phyloP scores from a whole-genome alignment of 2,329 filamentous ascomycete species.

The Amesomyces nigricolor region DNA sequence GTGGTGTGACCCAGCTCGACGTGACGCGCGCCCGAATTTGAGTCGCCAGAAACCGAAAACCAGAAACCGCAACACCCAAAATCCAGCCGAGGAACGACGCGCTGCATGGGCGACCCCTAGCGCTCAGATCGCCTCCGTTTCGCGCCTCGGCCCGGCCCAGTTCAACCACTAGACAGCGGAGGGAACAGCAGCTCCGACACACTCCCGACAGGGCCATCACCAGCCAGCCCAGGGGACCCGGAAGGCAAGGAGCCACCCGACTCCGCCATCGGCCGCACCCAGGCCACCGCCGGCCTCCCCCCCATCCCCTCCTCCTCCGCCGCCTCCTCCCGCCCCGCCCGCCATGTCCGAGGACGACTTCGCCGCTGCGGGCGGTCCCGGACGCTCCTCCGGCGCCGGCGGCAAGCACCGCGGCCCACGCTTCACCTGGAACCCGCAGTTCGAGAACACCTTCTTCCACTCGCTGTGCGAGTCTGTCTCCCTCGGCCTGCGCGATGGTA shows the following conservation, averaged over 20 bases:
- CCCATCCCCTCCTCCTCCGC: background rate
- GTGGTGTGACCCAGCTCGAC: background rate
- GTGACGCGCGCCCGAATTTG: background rate
- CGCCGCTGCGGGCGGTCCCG: slow-evolving; percentile 15
- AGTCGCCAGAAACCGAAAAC: background rate
- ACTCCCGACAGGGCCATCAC: no score
- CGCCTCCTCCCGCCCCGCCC: slow-evolving; percentile 1
- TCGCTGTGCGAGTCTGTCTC: slow-evolving; percentile 56
- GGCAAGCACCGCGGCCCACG: slow-evolving; percentile 40
- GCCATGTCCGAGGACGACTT: slow-evolving; percentile 34
- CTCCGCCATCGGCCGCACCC: no score
- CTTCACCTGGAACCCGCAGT: slow-evolving; percentile 55
- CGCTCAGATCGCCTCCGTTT: slow-evolving; percentile 14
- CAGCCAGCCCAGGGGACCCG: no score
- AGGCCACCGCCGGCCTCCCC: background rate
- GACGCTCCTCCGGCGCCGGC: slow-evolving; percentile 16
- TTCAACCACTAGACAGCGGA: background rate
- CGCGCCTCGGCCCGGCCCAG: background rate
- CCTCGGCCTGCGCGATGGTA: slow-evolving; percentile 51
- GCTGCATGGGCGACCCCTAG: background rate
- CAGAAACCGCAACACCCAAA: background rate
- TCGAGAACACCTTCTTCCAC: slow-evolving; percentile 56
- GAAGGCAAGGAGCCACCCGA: background rate
- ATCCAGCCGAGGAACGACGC: background rate
- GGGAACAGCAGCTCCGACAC: background rate